These are phyloP conservation scores for Pythium utonaiense DNA, from an alignment of 352 stramenopile species.

Conservation along the genomic window DNA sequence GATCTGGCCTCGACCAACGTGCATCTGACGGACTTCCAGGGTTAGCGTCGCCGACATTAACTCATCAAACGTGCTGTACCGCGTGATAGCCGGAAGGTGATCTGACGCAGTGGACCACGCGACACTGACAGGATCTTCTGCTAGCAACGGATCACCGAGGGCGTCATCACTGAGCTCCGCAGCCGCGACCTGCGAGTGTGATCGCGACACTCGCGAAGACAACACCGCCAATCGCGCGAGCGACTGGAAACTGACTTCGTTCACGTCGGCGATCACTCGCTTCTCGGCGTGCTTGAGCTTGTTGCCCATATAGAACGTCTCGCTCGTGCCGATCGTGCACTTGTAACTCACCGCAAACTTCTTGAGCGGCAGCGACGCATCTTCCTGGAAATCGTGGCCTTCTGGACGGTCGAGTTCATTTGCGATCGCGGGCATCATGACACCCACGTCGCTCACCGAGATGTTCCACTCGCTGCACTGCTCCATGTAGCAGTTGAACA, in stretches of 20 bases:
- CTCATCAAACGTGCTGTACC: constrained; percentile 89
- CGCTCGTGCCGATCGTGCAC: constrained; percentile 83
- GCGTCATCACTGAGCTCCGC: constrained; percentile 44
- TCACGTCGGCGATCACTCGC: constrained; percentile 67
- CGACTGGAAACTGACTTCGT: constrained; percentile 87
- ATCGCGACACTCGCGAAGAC: constrained; percentile 72
- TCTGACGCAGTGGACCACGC: constrained; percentile 65
- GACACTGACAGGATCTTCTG: constrained; percentile 76
- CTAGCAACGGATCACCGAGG: constrained; percentile 46
- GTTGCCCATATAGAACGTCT: constrained; percentile 87
- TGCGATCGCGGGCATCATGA: constrained; percentile 87
- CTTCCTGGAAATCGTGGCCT: constrained; percentile 89
- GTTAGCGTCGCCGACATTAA: constrained; percentile 87
- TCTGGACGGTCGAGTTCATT: constrained; percentile 87
- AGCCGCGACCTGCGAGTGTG: constrained; percentile 52
- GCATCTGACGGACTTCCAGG: constrained; percentile 80
- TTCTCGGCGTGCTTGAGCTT: constrained; percentile 79
- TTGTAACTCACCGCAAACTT: constrained; percentile 90
- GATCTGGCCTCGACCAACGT: constrained; percentile 81
- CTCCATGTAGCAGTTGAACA: constrained; percentile 92
- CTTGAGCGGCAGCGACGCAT: constrained; percentile 81
- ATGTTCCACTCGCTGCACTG: constrained; percentile 90
- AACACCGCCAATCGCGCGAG: constrained; percentile 76
- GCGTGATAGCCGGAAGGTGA: constrained; percentile 75
- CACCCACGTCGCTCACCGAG: constrained; percentile 80